phyloP scores from a whole-genome alignment of 2,329 filamentous ascomycete species.

The Apiospora arundinis region DNA sequence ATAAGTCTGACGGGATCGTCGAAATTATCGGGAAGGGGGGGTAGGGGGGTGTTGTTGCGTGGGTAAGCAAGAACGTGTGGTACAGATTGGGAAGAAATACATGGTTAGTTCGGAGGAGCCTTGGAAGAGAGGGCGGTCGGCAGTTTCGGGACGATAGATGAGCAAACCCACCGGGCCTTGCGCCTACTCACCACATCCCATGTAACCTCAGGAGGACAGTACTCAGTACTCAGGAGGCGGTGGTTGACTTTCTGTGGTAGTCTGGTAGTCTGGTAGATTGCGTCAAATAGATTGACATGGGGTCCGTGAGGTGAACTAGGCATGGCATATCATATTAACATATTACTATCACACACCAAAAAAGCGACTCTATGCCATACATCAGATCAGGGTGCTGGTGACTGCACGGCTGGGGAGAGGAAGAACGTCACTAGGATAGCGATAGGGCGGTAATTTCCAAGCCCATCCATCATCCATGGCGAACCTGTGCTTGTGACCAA shows the following conservation, averaged over 20 bases:
- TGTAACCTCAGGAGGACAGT: not conserved
- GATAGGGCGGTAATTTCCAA: not conserved
- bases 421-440: not conserved
- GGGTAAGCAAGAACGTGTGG: conserved; percentile 6
- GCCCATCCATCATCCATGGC: not conserved
- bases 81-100: conserved; percentile 10
- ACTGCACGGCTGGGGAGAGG: not conserved
- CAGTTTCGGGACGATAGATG: conserved; percentile 16
- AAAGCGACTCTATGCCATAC: not conserved
- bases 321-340: not conserved
- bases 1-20: conserved; percentile 15
- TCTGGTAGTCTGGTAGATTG: not conserved
- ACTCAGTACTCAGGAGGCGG: not conserved
- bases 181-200: conserved; percentile 7
- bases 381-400: conserved; percentile 8
- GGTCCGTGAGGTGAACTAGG: not conserved
- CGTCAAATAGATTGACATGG: not conserved
- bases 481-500: conserved; percentile 5
- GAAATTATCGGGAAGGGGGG: conserved; percentile 9
- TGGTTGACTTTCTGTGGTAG: not conserved
- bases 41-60: not conserved
- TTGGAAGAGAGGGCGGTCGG: not conserved
- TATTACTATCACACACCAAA: not conserved
- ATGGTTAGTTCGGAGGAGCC: not conserved
- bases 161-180: conserved; percentile 11